Evolutionary conservation across 139 green algal species (phyloP), one percentile per base, ranked within the genome.

Genomic region (Dunaliella primolecta): DNA sequence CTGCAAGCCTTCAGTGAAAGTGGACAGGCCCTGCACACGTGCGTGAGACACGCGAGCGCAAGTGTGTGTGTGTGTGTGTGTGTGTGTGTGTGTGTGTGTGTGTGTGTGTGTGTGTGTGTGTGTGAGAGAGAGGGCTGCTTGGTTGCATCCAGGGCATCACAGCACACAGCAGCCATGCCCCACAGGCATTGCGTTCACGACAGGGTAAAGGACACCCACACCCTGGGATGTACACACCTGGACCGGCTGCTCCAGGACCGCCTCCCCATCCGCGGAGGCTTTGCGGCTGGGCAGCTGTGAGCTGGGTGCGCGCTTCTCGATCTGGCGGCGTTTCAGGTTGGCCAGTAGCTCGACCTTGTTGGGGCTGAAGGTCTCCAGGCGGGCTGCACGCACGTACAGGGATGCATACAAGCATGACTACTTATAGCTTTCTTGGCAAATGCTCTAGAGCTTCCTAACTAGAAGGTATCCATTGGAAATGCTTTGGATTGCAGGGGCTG

Each of bases 301-400:
- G 31, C 84, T 93, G 81, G 36, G 75, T 2, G 36, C 83, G 36
- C 90, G 87, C 78, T 93, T 93, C 78, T 93, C 90, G 7, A 88
- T 84, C 83, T 93, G 90, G 36, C 88, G 81, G 36, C 84, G 82
- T 37, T 93, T 93, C 2, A 93, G 85, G 79, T 87, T 87, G 36
- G 83, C 89, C 70, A 92, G 74, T 38, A 89, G 88, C 83, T 89
- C 89, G 1, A 78, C 89, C 55, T 89, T 86, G 81, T 79, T 90
- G 15, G 89, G 89, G 64, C 89, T 92, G 34, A 90, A 82, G 1
- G 86, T 89, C 74, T 91, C 88, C 32, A 78, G 46, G 25, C 88
- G 88, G 0, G 36, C 85, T 72, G 85, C 64, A 57, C n/a, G n/a
- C n/a, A n/a, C n/a, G n/a, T n/a, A n/a, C n/a, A n/a, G n/a, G n/a